Evolutionary conservation across 1,139 yeast genomes (phyloP), one percentile per base, ranked within the genome.

Genomic region (Hemisphaericaspora xylofermentans): DNA sequence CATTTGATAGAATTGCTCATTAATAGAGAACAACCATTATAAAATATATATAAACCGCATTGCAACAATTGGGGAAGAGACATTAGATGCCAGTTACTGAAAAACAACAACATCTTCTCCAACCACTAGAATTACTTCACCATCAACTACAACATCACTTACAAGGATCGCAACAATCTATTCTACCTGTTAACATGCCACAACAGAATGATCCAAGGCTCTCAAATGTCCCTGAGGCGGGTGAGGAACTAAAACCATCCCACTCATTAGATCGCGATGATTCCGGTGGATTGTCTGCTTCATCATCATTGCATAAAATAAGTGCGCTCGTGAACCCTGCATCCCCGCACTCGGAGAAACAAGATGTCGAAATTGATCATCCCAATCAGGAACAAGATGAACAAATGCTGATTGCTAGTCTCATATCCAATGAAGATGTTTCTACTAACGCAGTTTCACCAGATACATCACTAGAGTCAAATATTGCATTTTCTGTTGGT

Each of bases 101-200:
- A n/a, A n/a, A n/a, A n/a, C n/a, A n/a, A n/a, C n/a, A n/a, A n/a
- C n/a, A n/a, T n/a, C n/a, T n/a, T n/a, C n/a, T n/a, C n/a, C n/a
- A n/a, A n/a, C 24, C 30, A 36, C 25, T 15, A n/a, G 29, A 25
- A 8, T 5, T 19, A 19, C 30, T 25, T 13, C 7, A n/a, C 8
- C 36, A 28, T 10, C 40, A 38, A 24, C 36, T 17, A 16, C 39
- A 9, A 14, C 35, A 18, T 15, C 38, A 33, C n/a, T n/a, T n/a
- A n/a, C n/a, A n/a, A n/a, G n/a, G n/a, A n/a, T n/a, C n/a, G n/a
- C n/a, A n/a, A n/a, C n/a, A n/a, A n/a, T n/a, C n/a, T n/a, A n/a
- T n/a, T n/a, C n/a, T n/a, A 15, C 36, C 24, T 4, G 17, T 6
- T 18, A 29, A 8, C 34, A 32, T 14, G 13, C 33, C 17, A n/a